Evolutionary conservation across 176 grass and related monocot genomes (phyloP), one percentile per base, ranked within the genome.

Genomic region (Carex cristatella): DNA sequence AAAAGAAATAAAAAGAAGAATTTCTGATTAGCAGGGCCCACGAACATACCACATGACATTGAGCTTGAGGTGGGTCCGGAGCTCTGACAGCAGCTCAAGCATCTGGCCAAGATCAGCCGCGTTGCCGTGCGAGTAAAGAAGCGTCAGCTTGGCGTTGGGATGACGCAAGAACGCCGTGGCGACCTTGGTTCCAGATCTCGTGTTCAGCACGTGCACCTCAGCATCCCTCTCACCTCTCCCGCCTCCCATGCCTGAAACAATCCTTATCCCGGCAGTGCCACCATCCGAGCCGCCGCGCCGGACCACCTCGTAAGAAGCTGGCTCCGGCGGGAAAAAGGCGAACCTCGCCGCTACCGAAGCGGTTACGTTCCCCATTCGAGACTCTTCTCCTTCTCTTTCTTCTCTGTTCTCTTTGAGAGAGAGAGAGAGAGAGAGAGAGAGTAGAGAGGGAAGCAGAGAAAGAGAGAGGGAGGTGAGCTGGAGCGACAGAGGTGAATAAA

Each of bases 311-410:
- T 98, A 98, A 75, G 95, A 94, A 15, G 93, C 79, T 80, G 95
- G 95, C 88, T 95, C 95, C 46, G 95, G 95, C 80, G 95, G 95
- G 86, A 98, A 98, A 88, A 98, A 98, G n/a, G 95, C 95, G 59
- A 98, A 91, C 83, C 85, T 82, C 83, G 95, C 93, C 80, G 95
- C 95, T 72, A 98, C 95, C 76, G 95, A 98, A 85, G 93, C 91
- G 68, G 95, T 95, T 79, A 95, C 89, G 88, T 98, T 98, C 86
- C 95, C 95, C 95, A 98, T 98, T 64, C 11, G 77, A 54, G 49
- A 71, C 3, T 85, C 62, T 15, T 13, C 51, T 38, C 61, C 61
- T 64, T 65, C 78, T 65, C 68, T 53, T 57, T 33, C 55, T 79
- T 13, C 37, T 67, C 65, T 67, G 10, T 13, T 42, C 33, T 69